Evolutionary conservation across 148 eudicot species (phyloP).

Genomic region (Amaranthus palmeri): DNA sequence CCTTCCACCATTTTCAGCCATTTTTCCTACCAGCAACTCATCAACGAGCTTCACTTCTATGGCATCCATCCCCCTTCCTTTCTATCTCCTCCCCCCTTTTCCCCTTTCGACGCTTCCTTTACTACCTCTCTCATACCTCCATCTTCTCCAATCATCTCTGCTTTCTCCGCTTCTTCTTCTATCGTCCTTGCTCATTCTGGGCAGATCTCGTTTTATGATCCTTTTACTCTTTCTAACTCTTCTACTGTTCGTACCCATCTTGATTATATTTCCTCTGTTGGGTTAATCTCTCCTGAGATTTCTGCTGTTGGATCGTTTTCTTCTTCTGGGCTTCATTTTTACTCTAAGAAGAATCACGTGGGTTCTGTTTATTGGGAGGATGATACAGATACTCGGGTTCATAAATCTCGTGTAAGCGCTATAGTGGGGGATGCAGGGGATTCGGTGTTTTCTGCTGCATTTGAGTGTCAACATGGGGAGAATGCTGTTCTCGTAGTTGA

Average conservation of each 20-base stretch:
- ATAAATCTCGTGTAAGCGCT: conserved; percentile 56
- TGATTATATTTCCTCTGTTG: conserved; percentile 37
- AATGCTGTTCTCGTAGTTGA: conserved; percentile 54
- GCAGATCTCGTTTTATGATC: conserved; percentile 55
- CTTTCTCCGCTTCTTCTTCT: conserved; percentile 40
- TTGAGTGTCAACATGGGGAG: conserved; percentile 60
- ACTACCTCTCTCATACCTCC: conserved; percentile 39
- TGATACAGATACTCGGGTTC: conserved; percentile 51
- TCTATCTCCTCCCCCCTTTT: conserved; percentile 36
- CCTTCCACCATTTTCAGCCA: conserved; percentile 24
- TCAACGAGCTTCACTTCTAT: conserved; percentile 46
- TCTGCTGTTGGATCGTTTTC: conserved; percentile 45
- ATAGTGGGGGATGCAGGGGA: conserved; percentile 5
- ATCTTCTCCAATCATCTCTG: conserved; percentile 44
- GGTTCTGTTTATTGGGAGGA: conserved; percentile 58
- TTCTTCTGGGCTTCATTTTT: conserved; percentile 61
- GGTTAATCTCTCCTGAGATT: conserved; percentile 26
- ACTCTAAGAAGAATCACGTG: conserved; percentile 25
- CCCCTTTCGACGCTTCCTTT: conserved; percentile 52
- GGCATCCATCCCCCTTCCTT: conserved; percentile 40
- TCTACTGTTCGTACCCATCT: conserved; percentile 61
- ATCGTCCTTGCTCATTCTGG: conserved; percentile 61
- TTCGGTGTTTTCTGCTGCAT: conserved; percentile 43
- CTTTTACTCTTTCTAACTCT: conserved; percentile 28
- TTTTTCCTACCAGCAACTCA: conserved; percentile 34